Percentiles rank a stretch among this genome's conserved stretches.
These are phyloP conservation scores for Hymenoscyphus fraxineus DNA, from an alignment of 2,329 filamentous ascomycete genomes.

Conservation along the genomic window DNA sequence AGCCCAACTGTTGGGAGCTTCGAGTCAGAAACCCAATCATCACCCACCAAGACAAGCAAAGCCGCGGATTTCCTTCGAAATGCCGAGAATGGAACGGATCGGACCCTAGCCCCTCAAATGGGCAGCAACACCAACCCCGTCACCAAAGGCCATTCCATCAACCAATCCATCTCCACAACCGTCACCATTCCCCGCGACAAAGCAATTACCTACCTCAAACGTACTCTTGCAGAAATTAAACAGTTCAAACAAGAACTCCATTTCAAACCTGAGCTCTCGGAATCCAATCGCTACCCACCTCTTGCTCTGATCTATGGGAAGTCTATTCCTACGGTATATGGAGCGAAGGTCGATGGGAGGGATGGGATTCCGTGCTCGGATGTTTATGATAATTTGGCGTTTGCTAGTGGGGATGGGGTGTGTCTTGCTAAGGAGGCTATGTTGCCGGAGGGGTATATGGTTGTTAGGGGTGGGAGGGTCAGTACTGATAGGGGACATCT, in stretches of 20 bases:
- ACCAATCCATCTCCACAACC: constrained; percentile 32
- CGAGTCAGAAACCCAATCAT: constrained; percentile 23
- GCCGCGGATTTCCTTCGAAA: constrained; percentile 27
- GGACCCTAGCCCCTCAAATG: constrained; percentile 29
- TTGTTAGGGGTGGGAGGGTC: constrained; percentile 70
- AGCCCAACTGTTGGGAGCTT: constrained; percentile 16
- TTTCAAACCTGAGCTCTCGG: constrained; percentile 55
- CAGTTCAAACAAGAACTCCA: constrained; percentile 73
- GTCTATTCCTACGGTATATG: constrained; percentile 78
- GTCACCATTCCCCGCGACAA: constrained; percentile 35
- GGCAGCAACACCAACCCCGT: constrained; percentile 21
- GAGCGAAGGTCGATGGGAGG: constrained; percentile 66
- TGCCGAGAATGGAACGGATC: constrained; percentile 28
- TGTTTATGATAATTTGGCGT: constrained; percentile 81
- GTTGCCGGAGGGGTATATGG: constrained; percentile 74
- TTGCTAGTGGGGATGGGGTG: constrained; percentile 85
- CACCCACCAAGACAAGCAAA: constrained; percentile 26
- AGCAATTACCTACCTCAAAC: constrained; percentile 62
- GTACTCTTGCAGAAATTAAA: constrained; percentile 68
- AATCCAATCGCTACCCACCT: constrained; percentile 75
- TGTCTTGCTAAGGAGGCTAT: constrained; percentile 82
- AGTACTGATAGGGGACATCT: constrained; percentile 84
- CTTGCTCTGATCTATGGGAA: constrained; percentile 83
- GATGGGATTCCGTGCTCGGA: constrained; percentile 74
- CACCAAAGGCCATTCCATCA: constrained; percentile 24